These are phyloP conservation scores for Aspergillus quadricinctus DNA, from an alignment of 2,329 filamentous ascomycete genomes.

Conservation along the genomic window DNA sequence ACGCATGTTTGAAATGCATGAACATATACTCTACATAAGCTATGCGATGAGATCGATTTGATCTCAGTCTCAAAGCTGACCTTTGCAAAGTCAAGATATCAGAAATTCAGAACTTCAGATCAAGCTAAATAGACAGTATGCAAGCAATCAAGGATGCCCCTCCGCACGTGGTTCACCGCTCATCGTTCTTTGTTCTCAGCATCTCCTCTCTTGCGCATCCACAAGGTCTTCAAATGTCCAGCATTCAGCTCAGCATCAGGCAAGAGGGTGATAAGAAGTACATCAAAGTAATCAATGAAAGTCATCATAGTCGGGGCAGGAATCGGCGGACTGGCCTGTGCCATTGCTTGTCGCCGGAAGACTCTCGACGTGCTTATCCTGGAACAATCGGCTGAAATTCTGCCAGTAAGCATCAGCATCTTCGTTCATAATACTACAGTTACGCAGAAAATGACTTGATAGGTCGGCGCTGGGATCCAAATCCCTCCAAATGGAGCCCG, in stretches of 20 bases:
- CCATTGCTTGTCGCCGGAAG: slow-evolving; percentile 20
- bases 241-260: neutral
- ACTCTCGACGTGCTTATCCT: slow-evolving; percentile 18
- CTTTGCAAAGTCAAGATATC: neutral
- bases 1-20: too few species aligned
- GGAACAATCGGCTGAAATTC: slow-evolving; percentile 15
- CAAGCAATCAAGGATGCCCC: too few species aligned
- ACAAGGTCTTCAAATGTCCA: neutral
- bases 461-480: slow-evolving; percentile 26
- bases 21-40: too few species aligned
- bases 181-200: neutral
- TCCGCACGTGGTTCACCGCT: neutral
- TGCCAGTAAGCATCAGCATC: neutral
- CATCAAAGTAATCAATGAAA: slow-evolving; percentile 3
- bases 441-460: neutral
- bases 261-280: neutral
- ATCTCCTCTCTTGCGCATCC: too few species aligned
- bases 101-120: too few species aligned
- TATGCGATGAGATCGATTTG: too few species aligned
- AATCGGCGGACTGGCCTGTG: slow-evolving; percentile 20
- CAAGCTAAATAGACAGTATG: too few species aligned
- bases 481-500: slow-evolving; percentile 24
- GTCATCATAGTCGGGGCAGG: slow-evolving; percentile 18
- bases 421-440: neutral
- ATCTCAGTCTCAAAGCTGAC: neutral